phyloP scores from a whole-genome alignment of 805 yeast genomes.

The Lipomyces oligophaga region DNA sequence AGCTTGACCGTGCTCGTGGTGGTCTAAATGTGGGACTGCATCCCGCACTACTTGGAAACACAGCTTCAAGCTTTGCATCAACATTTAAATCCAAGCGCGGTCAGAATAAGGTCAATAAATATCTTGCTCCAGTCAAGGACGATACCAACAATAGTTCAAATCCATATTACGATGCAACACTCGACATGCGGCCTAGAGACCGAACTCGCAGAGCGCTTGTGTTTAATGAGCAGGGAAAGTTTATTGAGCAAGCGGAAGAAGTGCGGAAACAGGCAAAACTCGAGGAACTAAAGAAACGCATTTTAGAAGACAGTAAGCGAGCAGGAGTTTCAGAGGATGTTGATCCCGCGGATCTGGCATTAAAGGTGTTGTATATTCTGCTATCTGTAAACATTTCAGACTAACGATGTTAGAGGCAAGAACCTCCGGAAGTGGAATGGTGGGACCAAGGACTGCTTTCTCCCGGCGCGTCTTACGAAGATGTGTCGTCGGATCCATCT shows the following conservation, averaged over 20 bases:
- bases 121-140: conserved; percentile 19
- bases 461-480: conserved; percentile 37
- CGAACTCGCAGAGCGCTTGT: conserved; percentile 42
- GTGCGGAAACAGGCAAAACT: conserved; percentile 42
- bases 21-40: conserved; percentile 37
- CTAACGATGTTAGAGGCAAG: conserved; percentile 20
- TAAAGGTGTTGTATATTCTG: conserved; percentile 34
- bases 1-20: conserved; percentile 22
- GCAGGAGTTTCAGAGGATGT: conserved; percentile 52
- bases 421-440: conserved; percentile 77
- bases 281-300: conserved; percentile 38
- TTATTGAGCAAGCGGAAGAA: conserved; percentile 51
- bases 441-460: conserved; percentile 71
- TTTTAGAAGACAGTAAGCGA: conserved; percentile 36
- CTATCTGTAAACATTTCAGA: not conserved
- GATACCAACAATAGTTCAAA: conserved; percentile 32
- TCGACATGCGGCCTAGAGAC: conserved; percentile 21
- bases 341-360: conserved; percentile 54
- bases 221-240: conserved; percentile 64
- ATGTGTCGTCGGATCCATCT: conserved; percentile 25
- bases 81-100: conserved; percentile 11
- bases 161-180: conserved; percentile 39
- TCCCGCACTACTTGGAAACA: conserved; percentile 31
- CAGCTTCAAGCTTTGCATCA: conserved; percentile 4
- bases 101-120: conserved; percentile 8